A percentile compares a stretch with the other conserved stretches of the same genome.
phyloP scores from a whole-genome alignment of 139 green algal genomes.

The Chlamydomonas incerta region DNA sequence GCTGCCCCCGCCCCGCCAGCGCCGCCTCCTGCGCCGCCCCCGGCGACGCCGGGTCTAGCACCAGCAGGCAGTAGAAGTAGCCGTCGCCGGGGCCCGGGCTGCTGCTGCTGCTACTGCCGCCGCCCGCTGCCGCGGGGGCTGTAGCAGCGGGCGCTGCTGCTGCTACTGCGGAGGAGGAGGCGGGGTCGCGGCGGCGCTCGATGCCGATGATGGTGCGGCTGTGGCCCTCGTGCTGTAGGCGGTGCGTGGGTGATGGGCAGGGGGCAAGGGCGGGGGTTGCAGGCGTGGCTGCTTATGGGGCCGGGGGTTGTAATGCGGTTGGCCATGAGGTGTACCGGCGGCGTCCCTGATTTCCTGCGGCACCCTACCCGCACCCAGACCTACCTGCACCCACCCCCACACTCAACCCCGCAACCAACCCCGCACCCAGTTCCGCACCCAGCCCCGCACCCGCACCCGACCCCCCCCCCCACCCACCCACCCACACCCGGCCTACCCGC shows the following conservation, averaged over 20 bases:
- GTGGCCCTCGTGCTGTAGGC: constrained; percentile 67
- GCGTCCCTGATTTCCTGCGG: too few relatives aligned
- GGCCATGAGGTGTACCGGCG: too few relatives aligned
- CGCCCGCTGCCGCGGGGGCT: background rate
- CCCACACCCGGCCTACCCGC: too few relatives aligned
- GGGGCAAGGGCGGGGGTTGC: too few relatives aligned
- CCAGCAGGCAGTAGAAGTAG: constrained; percentile 51
- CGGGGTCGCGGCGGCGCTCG: constrained; percentile 30
- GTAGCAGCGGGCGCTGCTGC: background rate
- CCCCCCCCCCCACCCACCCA: too few relatives aligned
- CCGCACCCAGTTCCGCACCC: background rate
- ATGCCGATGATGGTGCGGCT: constrained; percentile 81
- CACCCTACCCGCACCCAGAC: too few relatives aligned
- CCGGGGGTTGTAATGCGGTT: too few relatives aligned
- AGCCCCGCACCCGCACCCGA: too few relatives aligned
- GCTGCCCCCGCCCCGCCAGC: constrained; percentile 17
- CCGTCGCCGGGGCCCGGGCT: background rate
- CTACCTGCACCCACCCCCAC: background rate
- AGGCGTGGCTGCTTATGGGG: too few relatives aligned
- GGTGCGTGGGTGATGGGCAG: background rate
- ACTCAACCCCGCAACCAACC: background rate
- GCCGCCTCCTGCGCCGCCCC: constrained; percentile 4
- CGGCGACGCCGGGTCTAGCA: constrained; percentile 53
- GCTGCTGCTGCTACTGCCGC: background rate
- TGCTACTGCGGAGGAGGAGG: too few relatives aligned